phyloP scores from a whole-genome alignment of 768 basidiomycete species.

The Tephrocybe sp. region DNA sequence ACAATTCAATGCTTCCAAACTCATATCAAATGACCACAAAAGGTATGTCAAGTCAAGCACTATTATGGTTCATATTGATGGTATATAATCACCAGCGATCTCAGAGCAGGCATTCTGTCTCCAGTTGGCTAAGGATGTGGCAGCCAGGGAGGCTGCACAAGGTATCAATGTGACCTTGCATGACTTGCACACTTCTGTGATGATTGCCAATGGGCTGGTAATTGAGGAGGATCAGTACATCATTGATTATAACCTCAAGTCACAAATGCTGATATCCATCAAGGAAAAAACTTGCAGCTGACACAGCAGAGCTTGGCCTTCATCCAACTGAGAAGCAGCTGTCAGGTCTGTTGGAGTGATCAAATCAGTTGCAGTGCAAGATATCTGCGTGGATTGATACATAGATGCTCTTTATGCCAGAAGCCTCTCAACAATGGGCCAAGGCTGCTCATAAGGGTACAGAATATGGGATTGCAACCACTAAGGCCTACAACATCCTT shows the following conservation, averaged over 20 bases:
- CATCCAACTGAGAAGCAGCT: slow-evolving; percentile 6
- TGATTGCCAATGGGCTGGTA: slow-evolving; percentile 2
- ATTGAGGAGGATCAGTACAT: slow-evolving; percentile 2
- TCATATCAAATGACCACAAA: not conserved
- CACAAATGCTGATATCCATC: not conserved
- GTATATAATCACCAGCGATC: not conserved
- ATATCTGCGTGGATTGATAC: not conserved
- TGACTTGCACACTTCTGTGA: not conserved
- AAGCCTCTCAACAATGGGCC: not conserved
- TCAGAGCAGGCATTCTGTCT: not conserved
- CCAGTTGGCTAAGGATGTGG: not conserved
- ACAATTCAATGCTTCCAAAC: not conserved
- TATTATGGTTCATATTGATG: not conserved
- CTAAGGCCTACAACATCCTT: not conserved
- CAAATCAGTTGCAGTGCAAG: not conserved
- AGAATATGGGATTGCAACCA: not conserved
- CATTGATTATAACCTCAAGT: not conserved
- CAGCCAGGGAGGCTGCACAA: not conserved
- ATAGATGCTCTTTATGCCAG: not conserved
- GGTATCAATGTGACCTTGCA: not conserved
- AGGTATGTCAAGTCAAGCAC: not conserved
- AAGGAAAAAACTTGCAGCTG: not conserved
- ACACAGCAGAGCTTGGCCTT: not conserved
- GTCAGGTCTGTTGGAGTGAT: not conserved
- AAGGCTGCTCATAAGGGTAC: not conserved